Evolutionary conservation across 768 basidiomycete genomes (phyloP), one percentile per base, ranked within the genome.

Genomic region (Collybia mongolica): DNA sequence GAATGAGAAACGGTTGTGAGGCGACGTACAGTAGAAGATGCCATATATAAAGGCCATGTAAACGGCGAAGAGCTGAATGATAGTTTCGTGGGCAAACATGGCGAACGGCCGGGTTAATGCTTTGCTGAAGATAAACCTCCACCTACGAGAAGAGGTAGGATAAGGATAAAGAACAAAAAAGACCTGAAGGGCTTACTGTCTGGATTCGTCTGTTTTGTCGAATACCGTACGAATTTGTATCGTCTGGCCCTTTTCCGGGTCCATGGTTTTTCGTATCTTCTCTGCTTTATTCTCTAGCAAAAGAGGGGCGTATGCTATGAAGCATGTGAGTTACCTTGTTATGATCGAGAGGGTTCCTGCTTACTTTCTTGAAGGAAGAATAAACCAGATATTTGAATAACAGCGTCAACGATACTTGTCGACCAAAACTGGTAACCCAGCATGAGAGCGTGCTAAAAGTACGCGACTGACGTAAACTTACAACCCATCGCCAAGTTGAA

Each of bases 1-100:
- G 8, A 3, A 6, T 19, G 23, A 14, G 15, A 18, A 35, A 14
- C 6, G 3, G 15, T 17, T 29, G 35, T 35, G n/a, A 19, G 18
- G 14, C 38, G 29, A 65, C 81, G 44, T 56, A 82, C 83, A 54
- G 51, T 84, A 87, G 36, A 84, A 65, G 0, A 73, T 58, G 4
- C 84, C 89, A 49, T 86, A 92, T 11, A 86, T 60, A 54, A 87
- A 82, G 0, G 85, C 82, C 77, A 87, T 80, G 54, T 88, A 90
- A 0, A 82, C 2, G 0, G 83, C 82, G 11, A 90, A 66, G 2
- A 88, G 61, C 56, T 88, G 86, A 17, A 88, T 70, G 55, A 90
- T 87, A 0, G 83, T 79, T 60, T 91, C 88, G 5, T 59, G 59
- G 0, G 48, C 58, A 49, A 89, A 85, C 8, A 92, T 61, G 3